Evolutionary conservation across 1,284 basidiomycete species (phyloP).

Genomic region (Gymnopus androsaceus): DNA sequence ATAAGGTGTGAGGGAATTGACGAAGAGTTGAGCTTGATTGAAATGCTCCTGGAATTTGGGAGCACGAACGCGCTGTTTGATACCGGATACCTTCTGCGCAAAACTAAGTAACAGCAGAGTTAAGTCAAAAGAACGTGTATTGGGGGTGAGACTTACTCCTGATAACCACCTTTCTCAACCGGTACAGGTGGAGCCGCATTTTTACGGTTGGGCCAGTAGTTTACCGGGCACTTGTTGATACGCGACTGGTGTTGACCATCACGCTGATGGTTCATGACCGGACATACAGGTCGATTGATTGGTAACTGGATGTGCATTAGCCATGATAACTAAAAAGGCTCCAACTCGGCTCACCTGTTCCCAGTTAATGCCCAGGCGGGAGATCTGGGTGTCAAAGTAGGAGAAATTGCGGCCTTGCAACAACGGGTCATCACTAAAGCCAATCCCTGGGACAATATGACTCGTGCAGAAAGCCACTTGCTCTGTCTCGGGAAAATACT

Average conservation of each 20-base stretch:
- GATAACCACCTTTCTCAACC: slow-evolving; percentile 57
- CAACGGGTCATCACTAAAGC: slow-evolving; percentile 79
- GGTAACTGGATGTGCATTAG: slow-evolving; percentile 54
- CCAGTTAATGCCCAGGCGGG: slow-evolving; percentile 75
- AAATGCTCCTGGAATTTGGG: slow-evolving; percentile 76
- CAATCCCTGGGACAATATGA: slow-evolving; percentile 82
- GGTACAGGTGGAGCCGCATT: slow-evolving; percentile 52
- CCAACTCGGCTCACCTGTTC: slow-evolving; percentile 46
- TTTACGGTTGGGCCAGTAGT: slow-evolving; percentile 79
- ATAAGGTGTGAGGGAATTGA: slow-evolving; percentile 68
- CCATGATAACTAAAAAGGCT: not conserved
- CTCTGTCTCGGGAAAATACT: slow-evolving; percentile 84
- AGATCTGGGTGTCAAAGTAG: slow-evolving; percentile 81
- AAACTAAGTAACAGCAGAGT: slow-evolving; percentile 33
- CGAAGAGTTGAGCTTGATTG: slow-evolving; percentile 74
- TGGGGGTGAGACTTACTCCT: slow-evolving; percentile 42
- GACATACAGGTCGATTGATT: slow-evolving; percentile 82
- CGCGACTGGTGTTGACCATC: slow-evolving; percentile 63
- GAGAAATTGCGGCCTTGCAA: slow-evolving; percentile 85
- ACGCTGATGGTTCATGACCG: slow-evolving; percentile 72
- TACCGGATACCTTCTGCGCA: slow-evolving; percentile 53
- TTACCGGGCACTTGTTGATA: slow-evolving; percentile 62
- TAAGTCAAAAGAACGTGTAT: not conserved
- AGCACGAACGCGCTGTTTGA: slow-evolving; percentile 69
- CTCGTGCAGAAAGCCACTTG: slow-evolving; percentile 83